Conservation (phyloP, 1,284 basidiomycete genomes). For the Hortiboletus rubellus region DNA sequence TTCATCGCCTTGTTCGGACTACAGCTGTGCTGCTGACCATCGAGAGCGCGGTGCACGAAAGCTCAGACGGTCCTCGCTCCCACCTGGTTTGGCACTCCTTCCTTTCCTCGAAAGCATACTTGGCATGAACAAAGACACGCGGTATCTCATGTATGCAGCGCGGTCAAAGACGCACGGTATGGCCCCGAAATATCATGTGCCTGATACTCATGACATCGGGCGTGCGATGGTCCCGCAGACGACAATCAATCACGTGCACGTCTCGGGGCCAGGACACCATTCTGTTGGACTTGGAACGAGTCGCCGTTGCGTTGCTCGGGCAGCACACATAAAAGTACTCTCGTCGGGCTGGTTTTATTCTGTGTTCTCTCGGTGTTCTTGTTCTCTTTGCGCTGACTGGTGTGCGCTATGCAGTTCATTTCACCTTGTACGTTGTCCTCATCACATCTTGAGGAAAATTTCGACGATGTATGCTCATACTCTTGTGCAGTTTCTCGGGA, state of each 20-base stretch:
- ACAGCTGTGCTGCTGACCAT: too few relatives aligned
- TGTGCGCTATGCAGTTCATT: slow-evolving; percentile 10
- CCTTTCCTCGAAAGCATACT: not conserved
- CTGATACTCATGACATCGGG: not conserved
- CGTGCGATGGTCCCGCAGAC: not conserved
- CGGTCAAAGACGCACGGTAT: slow-evolving; percentile 1
- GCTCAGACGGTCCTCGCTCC: not conserved
- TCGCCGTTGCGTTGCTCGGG: slow-evolving; percentile 19
- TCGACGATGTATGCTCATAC: not conserved
- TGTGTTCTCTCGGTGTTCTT: too few relatives aligned
- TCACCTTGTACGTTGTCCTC: slow-evolving; percentile 5
- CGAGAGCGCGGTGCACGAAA: too few relatives aligned
- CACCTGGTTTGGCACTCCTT: not conserved
- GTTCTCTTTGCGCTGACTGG: not conserved
- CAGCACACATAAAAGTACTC: slow-evolving; percentile 24
- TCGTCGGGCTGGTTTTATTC: slow-evolving; percentile 13
- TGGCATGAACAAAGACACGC: not conserved
- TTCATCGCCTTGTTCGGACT: too few relatives aligned
- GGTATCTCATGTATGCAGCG: not conserved
- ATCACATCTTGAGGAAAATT: too few relatives aligned
- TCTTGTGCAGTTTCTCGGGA: slow-evolving; percentile 15
- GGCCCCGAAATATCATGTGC: not conserved
- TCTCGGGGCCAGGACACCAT: slow-evolving; percentile 9
- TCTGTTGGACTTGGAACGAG: slow-evolving; percentile 20
- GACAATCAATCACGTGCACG: slow-evolving; percentile 14